Base-by-base conservation (phyloP, 2,329 filamentous ascomycete species). In the Waltergamsia citrina region DNA sequence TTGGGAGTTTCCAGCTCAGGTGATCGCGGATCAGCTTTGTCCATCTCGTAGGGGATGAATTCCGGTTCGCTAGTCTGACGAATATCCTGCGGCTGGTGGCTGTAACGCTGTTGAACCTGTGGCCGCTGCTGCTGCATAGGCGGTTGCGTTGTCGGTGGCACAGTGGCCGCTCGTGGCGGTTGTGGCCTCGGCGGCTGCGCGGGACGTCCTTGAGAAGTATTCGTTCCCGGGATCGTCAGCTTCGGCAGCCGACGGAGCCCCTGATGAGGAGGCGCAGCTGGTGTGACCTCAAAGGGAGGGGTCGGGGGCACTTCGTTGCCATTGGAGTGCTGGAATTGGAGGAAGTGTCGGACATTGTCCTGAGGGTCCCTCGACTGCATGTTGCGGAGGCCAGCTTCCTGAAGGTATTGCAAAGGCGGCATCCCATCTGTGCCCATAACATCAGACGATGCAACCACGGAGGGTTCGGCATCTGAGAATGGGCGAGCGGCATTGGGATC, bases 311-410 rank as follows among this genome's bases (percentile, higher is more conserved):
- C 71, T 34, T 80, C 72, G 40, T 63, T 63, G 17, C 57, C 49
- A 28, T 44, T 46, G 52, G 54, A 43, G 24, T 83, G 80, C 54
- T 96, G 90, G 53, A 94, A 88, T 50, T 75, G 75, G 34, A 96
- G 71, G 59, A 94, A 96, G 44, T 94, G 85, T 50, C 85, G 80
- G 23, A 96, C 86, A 46, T 90, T 94, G 59, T 95, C 88, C 55
- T 93, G 88, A 6, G 88, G 84, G 50, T 95, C 87, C 34, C 82
- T 73, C 14, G 68, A 65, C 50, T 82, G 71, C 21, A 94, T 53
- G 41, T 69, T 76, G 38, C 78, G 75, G 12, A 94, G 76, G 27
- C 69, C 71, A 32, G 81, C 76, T 53, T 87, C 76, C 47, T 87
- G 80, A 24, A 95, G 71, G 41, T 78, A 74, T 38, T 74, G 70